Evolutionary conservation across 306 rosid species (phyloP), one percentile per base, ranked within the genome.

Genomic region (Begonia masoniana): DNA sequence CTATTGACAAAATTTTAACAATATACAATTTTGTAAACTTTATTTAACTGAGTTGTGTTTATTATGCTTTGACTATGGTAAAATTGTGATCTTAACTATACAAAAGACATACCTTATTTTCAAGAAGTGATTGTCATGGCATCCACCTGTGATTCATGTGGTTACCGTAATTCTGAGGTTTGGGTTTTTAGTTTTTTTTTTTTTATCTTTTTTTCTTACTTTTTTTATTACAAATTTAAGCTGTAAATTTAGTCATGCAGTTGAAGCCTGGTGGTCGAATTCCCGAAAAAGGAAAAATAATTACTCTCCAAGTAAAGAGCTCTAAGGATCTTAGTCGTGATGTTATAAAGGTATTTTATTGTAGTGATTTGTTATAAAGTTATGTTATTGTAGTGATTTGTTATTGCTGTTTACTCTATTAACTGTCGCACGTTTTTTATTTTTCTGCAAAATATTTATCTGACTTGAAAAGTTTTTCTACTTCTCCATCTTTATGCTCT

Each of bases 141-240:
- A 54, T 77, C 96, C 57, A 91, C 94, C 15, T 91, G 96, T 69
- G 97, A 91, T 51, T 31, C 71, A 13, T 91, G 97, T 50, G 97
- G 96, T 70, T 91, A 91, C 73, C 96, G 97, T 65, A 91, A 71
- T 79, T 91, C 97, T 62, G 96, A 91, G 97, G 97, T 91, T 74
- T 66, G 47, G 54, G 55, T 57, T 74, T 69, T 68, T 54, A 57
- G n/a, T n/a, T n/a, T n/a, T n/a, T n/a, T n/a, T n/a, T n/a, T n/a
- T 36, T 15, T 12, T 36, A 5, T 4, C 13, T 61, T 39, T 59
- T 54, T n/a, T 62, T 24, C 69, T 35, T 63, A n/a, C 39, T 66
- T 63, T 26, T 55, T 43, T 54, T 52, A 42, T 62, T 43, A 45
- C 50, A 45, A 26, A 65, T 54, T 31, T 31, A 31, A 31, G 45